phyloP scores from a whole-genome alignment of 805 yeast genomes.

The Candida maesae region DNA sequence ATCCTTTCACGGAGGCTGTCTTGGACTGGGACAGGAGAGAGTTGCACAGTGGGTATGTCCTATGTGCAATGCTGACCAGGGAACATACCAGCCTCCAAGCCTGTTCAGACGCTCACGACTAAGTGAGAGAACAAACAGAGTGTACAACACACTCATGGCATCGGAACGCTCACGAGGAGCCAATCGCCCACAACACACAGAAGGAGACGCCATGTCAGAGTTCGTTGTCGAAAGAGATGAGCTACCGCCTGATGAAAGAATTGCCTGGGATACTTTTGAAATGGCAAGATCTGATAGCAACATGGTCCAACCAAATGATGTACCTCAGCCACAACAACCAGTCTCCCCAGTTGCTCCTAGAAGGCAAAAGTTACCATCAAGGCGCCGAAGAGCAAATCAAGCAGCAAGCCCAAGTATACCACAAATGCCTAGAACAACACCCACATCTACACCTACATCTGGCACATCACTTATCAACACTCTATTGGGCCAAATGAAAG shows the following conservation, averaged over 20 bases:
- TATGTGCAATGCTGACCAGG: conserved; percentile 43
- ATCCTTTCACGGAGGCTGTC: conserved; percentile 38
- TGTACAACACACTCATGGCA: conserved; percentile 19
- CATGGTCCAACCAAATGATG: background rate
- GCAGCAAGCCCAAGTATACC: background rate
- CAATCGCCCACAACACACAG: too few relatives aligned
- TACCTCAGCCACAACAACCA: background rate
- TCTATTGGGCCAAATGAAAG: conserved; percentile 21
- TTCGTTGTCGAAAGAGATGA: conserved; percentile 11
- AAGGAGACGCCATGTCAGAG: conserved; percentile 6
- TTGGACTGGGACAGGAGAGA: conserved; percentile 29
- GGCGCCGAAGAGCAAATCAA: conserved; percentile 7
- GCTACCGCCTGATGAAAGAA: conserved; percentile 21
- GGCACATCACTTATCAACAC: conserved; percentile 18
- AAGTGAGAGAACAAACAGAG: conserved; percentile 28
- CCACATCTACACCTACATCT: background rate
- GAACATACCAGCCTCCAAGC: conserved; percentile 22
- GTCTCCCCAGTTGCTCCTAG: conserved; percentile 1
- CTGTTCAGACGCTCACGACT: conserved; percentile 25
- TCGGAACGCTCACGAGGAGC: conserved; percentile 5
- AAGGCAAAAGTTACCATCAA: conserved; percentile 22
- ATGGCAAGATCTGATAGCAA: conserved; percentile 12
- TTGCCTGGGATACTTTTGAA: conserved; percentile 25
- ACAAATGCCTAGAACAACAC: background rate
- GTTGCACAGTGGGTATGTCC: conserved; percentile 44